Percentiles rank a stretch among this genome's conserved stretches.
phyloP scores from a whole-genome alignment of 2,329 filamentous ascomycete species.

The Verruconis gallopava region DNA sequence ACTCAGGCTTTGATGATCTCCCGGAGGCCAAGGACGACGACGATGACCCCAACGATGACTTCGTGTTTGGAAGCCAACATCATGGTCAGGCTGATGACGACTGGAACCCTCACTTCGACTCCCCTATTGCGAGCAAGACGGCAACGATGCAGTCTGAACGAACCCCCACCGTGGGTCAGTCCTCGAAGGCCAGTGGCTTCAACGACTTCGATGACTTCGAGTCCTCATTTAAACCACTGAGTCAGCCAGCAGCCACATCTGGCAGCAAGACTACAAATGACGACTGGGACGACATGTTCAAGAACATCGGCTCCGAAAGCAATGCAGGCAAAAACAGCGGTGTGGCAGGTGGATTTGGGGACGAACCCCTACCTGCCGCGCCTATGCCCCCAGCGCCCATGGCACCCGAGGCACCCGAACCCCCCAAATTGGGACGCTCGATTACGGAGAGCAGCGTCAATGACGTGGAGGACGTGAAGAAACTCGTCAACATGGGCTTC shows the following conservation, averaged over 20 bases:
- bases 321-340: neutral
- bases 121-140: conserved; percentile 37
- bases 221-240: conserved; percentile 16
- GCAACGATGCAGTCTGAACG: conserved; percentile 33
- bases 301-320: conserved; percentile 20
- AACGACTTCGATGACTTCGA: conserved; percentile 30
- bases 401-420: conserved; percentile 3
- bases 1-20: conserved; percentile 69
- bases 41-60: conserved; percentile 60
- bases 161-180: conserved; percentile 21
- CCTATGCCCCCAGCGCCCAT: conserved; percentile 7
- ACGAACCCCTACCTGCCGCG: neutral
- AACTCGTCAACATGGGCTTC: conserved; percentile 84
- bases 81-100: conserved; percentile 55
- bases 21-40: conserved; percentile 55
- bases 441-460: conserved; percentile 63
- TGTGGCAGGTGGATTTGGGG: neutral
- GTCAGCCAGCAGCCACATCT: conserved; percentile 18
- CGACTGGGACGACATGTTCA: conserved; percentile 94
- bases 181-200: neutral
- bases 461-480: conserved; percentile 84
- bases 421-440: conserved; percentile 48
- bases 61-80: conserved; percentile 51
- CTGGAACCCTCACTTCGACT: conserved; percentile 74
- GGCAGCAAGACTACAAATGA: conserved; percentile 36